Base-by-base conservation (phyloP, 768 basidiomycete species). In the Hypsizygus marmoreus region DNA sequence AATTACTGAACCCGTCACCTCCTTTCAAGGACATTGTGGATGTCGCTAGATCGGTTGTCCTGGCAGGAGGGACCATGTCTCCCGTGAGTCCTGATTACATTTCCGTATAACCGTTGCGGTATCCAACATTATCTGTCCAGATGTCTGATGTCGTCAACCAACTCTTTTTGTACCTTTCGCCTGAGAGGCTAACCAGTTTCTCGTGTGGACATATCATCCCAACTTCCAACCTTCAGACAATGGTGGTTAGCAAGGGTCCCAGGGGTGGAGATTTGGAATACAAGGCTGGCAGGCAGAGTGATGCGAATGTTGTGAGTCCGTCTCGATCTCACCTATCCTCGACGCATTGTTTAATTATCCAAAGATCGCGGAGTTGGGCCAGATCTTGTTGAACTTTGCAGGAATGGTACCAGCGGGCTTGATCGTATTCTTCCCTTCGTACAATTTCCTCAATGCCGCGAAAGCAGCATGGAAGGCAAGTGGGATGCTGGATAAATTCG, bases 31-130 rank as follows among this genome's bases (percentile, higher is more conserved):
- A 91, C n/a, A 79, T 97, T 5, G 81, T 91, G 1, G 83, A 92
- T 14, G 73, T 76, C 19, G 91, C 94, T 1, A 72, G 91, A 28
- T 79, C 88, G 2, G 84, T 98, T n/a, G 69, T 98, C 22, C 72
- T 99, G 29, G 95, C 97, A 6, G 95, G 95, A 7, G 95, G 95
- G 4, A 99, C 95, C 0, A 97, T 99, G 97, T 92, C 93, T 6
- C 95, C 95, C n/a, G 92, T 97, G 68, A 42, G 69, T 57, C 34
- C 45, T 13, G n/a, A n/a, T 16, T 10, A 12, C 35, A 36, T 43
- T 20, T 23, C 22, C 33, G 29, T 36, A 42, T 23, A 47, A 28
- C 24, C 2, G 13, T 11, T 43, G 6, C 29, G 19, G 6, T 45
- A n/a, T 33, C 14, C 19, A 38, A 20, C 4, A 35, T 12, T 10